Percentiles rank a stretch among this genome's conserved stretches.
phyloP scores from a whole-genome alignment of 345 rosid genomes.

The Ricinus communis region DNA sequence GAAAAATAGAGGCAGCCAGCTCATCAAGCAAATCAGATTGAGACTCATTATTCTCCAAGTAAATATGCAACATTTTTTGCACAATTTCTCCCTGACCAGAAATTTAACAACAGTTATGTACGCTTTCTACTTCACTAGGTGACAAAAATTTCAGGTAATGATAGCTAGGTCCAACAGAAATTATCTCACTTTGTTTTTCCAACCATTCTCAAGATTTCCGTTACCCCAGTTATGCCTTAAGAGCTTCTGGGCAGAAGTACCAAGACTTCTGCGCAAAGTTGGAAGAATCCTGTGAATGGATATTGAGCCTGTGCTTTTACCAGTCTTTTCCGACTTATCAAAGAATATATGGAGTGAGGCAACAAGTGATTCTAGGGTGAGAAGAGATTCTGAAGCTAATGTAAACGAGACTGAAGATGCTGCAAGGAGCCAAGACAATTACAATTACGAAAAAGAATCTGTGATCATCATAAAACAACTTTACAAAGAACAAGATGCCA shows the following conservation, averaged over 20 bases:
- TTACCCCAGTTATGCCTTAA: conserved; percentile 56
- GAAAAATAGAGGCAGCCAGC: conserved; percentile 66
- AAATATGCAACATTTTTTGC: conserved; percentile 62
- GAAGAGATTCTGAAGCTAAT: conserved; percentile 64
- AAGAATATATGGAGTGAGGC: conserved; percentile 43
- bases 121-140: conserved; percentile 6
- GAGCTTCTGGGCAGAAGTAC: conserved; percentile 65
- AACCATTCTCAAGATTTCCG: conserved; percentile 55
- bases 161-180: conserved; percentile 17
- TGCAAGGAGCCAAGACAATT: conserved; percentile 39
- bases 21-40: conserved; percentile 63
- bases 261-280: conserved; percentile 45
- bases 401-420: conserved; percentile 73
- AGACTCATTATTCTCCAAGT: conserved; percentile 60
- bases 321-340: conserved; percentile 40
- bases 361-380: conserved; percentile 55
- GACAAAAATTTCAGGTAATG: no score
- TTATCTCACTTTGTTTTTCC: conserved; percentile 69
- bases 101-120: conserved; percentile 13
- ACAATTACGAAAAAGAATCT: background rate
- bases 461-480: conserved; percentile 1
- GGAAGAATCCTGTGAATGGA: conserved; percentile 38
- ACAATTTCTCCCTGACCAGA: conserved; percentile 66
- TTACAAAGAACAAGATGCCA: conserved; percentile 12
- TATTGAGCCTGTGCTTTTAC: conserved; percentile 23